Evolutionary conservation across 257 asterid genomes (phyloP), one percentile per base, ranked within the genome.

Genomic region (Sherardia arvensis): DNA sequence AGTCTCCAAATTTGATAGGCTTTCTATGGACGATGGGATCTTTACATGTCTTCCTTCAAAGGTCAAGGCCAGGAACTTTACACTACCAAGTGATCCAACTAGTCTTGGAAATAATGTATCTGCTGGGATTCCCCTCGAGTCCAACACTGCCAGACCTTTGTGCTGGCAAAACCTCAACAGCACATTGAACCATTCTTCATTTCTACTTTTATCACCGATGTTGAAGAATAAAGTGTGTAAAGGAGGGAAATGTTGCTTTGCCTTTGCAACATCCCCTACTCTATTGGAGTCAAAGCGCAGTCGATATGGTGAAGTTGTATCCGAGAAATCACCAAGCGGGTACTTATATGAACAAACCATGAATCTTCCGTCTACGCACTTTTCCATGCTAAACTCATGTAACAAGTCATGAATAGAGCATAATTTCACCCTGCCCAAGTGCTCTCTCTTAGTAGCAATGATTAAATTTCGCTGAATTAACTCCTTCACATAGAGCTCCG

Each of bases 21-120:
- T 30, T 6, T 18, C 63, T 1, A 59, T 59, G 14, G 63, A 59
- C 17, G 28, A n/a, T 18, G 63, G 63, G 63, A 59, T 9, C 27
- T 3, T 30, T 17, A 30, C 11, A 1, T 23, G 4, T n/a, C 47
- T n/a, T 7, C 12, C 21, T 8, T n/a, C 12, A 30, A 59, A 7
- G 47, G 47, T 15, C 63, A 30, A 32, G 63, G 63, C 63, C 21
- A 59, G 20, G 47, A n/a, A 59, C 47, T 28, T 59, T 38, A 59
- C 33, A 22, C 14, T 5, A 59, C 18, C 27, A 7, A 59, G 63
- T 7, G 22, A 17, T 59, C 3, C 47, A 29, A 32, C 32, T 30
- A 15, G 47, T n/a, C 27, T 8, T n/a, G 63, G 63, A 32, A 59
- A 30, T 1, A 17, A 59, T 43, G 17, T 8, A 1, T 5, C 21